Evolutionary conservation across 345 rosid species (phyloP).

Genomic region (Leavenworthia alabamica): DNA sequence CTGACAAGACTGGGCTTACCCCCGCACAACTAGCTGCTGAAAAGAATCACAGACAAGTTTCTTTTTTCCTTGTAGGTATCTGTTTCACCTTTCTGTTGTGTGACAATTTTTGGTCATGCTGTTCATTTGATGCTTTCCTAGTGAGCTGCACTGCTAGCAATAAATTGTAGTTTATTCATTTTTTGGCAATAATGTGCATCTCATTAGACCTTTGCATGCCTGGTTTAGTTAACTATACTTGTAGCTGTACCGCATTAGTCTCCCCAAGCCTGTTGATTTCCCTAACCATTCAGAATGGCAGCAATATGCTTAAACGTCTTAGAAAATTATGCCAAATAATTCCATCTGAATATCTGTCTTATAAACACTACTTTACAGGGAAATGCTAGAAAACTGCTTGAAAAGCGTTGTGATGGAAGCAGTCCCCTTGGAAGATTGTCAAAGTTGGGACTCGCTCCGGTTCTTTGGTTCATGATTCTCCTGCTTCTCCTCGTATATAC

Average conservation of each 20-base stretch:
- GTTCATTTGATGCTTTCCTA: constrained; percentile 1
- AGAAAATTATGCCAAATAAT: neutral
- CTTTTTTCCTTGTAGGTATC: constrained; percentile 93
- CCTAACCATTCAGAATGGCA: neutral
- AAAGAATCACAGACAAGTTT: constrained; percentile 96
- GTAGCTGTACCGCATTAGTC: neutral
- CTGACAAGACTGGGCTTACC: constrained; percentile 88
- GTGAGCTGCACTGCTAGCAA: constrained; percentile 1
- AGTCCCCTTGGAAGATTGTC: constrained; percentile 64
- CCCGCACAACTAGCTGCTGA: constrained; percentile 99
- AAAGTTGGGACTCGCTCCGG: constrained; percentile 85
- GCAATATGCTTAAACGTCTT: neutral
- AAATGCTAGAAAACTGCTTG: constrained; percentile 85
- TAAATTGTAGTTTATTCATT: constrained; percentile 1
- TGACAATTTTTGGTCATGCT: constrained; percentile 17
- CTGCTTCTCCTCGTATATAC: constrained; percentile 57
- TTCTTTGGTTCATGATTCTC: constrained; percentile 62
- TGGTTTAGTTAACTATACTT: neutral
- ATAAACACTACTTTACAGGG: constrained; percentile 46
- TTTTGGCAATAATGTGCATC: constrained; percentile 7
- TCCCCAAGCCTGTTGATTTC: neutral
- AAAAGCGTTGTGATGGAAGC: constrained; percentile 69
- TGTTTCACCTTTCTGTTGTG: constrained; percentile 30
- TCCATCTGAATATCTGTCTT: constrained; percentile 5
- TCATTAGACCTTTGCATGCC: constrained; percentile 10